These are phyloP conservation scores for sorghum (Sorghum bicolor) DNA, from an alignment of 176 grass and related monocot genomes.

Conservation along the genomic window Sorghum_bicolor_NCBIv3 NC_012874.2:69365001-69365500, in stretches of 20 bases:
- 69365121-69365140: conserved; percentile 76
- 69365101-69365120: conserved; percentile 53
- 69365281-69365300: conserved; percentile 64
- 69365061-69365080: conserved; percentile 44
- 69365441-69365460: conserved; percentile 79
- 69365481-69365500: conserved; percentile 43
- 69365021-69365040: conserved; percentile 63
- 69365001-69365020: conserved; percentile 48
- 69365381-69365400: conserved; percentile 18
- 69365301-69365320: conserved; percentile 25
- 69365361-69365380: conserved; percentile 5
- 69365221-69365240: conserved; percentile 47
- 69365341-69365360: conserved; percentile 22
- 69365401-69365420: conserved; percentile 47
- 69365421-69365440: conserved; percentile 92
- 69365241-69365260: conserved; percentile 48
- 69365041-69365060: conserved; percentile 38
- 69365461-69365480: conserved; percentile 82
- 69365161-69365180: conserved; percentile 55
- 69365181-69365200: conserved; percentile 60
- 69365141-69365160: conserved; percentile 68
- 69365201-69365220: conserved; percentile 45
- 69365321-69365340: conserved; percentile 25
- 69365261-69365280: conserved; percentile 82
- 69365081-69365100: conserved; percentile 23